Base-by-base conservation (phyloP, 805 yeast species). In the Maudiozyma serrabonitensis region DNA sequence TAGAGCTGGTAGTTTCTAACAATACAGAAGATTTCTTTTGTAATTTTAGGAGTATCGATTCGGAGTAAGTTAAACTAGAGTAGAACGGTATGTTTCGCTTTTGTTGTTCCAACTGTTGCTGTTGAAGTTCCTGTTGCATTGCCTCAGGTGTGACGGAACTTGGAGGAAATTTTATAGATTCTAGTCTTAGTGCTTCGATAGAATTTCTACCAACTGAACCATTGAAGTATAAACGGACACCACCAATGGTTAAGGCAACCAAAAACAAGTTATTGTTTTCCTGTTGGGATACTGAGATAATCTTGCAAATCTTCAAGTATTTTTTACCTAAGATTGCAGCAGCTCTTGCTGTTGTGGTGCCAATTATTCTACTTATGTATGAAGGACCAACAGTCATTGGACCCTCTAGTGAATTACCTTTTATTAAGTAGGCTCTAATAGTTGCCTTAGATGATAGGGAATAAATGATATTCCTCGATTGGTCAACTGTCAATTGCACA, bases 361-460 rank as follows among this genome's bases (percentile, higher is more conserved):
- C 69, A 43, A 71, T 65, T 50, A 67, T 69, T 43, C 71, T 63
- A 34, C 66, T 64, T 26, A 72, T 68, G 46, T 70, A 65, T 5
- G 64, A 47, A 7, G 73, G 69, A 50, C 59, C 70, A 41, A 72
- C 63, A 8, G 67, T 51, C 37, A 62, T 54, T 11, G 76, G 75
- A 11, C 69, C 70, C 46, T 66, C 70, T 45, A 83, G 65, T 0
- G 70, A 56, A 58, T 68, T 74, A 15, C 68, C 67, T 35, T 66
- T 58, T 26, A 70, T 72, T 53, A 87, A 71, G 60, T 88, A 91
- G 3, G 87, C 87, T 57, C 95, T 77, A 19, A 93, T 79, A n/a
- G 80, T 76, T 0, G 96, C 88, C 50, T 76, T 80, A 21, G 88
- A 82, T 0, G 96, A 85, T 45, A 93, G 74, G 0, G 96, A 79